Base-by-base conservation (phyloP, 352 stramenopile genomes). In the Thraustochytrium striatum region DNA sequence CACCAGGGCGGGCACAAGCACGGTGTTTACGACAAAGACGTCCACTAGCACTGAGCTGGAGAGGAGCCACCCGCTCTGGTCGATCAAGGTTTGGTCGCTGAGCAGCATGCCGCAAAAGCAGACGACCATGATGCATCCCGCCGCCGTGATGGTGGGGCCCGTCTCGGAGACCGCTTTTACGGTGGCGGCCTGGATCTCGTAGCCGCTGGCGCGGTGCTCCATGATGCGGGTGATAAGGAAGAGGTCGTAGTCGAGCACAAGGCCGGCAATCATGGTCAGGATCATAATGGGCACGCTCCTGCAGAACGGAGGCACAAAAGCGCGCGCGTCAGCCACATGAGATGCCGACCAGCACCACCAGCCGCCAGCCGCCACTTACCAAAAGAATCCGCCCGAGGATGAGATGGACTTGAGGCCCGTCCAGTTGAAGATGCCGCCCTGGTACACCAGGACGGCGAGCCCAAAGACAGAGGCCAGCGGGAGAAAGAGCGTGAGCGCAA, bases 211-310 rank as follows among this genome's bases (percentile, higher is more conserved):
- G 30, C 84, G 78, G 55, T 83, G 85, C 44, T 87, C 84, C 19
- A 85, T 36, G 57, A 87, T 80, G 5, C 81, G 55, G 32, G 44
- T 82, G n/a, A 87, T 69, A 21, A 87, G 70, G 52, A 87, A 85
- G 32, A 87, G 72, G 61, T 87, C 84, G 65, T 87, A 87, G 72
- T 87, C 84, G 13, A 86, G 52, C 1, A 50, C 78, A 3, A 86
- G 65, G 13, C 84, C 84, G 30, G 84, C 82, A 39, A 86, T 82
- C 28, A 87, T 84, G 38, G 62, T 82, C 61, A 87, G 85, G 47
- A 80, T 82, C 59, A 87, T 83, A 35, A 87, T 79, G 1, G 83
- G 83, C 33, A 82, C 68, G n/a, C n/a, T n/a, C n/a, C n/a, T n/a
- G n/a, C n/a, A n/a, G n/a, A n/a, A n/a, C n/a, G n/a, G n/a, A n/a